phyloP scores from a whole-genome alignment of 2,329 filamentous ascomycete species.

The Colletotrichum horii region DNA sequence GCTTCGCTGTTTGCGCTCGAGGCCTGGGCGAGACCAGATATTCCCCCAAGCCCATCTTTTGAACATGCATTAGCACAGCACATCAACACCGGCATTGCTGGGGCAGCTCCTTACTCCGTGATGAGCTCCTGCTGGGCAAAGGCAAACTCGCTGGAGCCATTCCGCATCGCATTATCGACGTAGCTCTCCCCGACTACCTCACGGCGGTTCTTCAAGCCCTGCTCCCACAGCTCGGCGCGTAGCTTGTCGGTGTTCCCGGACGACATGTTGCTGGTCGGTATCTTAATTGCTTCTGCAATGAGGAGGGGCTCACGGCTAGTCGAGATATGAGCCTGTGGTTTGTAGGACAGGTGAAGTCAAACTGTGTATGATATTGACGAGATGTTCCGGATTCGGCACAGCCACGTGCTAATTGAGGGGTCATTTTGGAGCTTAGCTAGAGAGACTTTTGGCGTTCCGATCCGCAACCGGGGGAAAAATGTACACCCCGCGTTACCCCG shows the following conservation, averaged over 20 bases:
- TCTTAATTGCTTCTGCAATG: not conserved
- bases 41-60: slow-evolving; percentile 59
- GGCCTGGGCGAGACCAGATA: slow-evolving; percentile 66
- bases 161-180: slow-evolving; percentile 59
- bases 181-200: slow-evolving; percentile 64
- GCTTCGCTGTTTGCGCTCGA: slow-evolving; percentile 63
- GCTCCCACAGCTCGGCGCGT: slow-evolving; percentile 55
- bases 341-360: not conserved
- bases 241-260: slow-evolving; percentile 6
- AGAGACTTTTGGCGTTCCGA: not conserved
- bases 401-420: not conserved
- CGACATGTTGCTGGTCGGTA: not conserved
- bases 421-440: not conserved
- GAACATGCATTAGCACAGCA: not conserved
- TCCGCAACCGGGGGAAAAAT: not conserved
- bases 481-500: not conserved
- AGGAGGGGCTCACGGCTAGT: not conserved
- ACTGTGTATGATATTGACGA: not conserved
- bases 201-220: slow-evolving; percentile 63
- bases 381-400: not conserved
- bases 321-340: not conserved
- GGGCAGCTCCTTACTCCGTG: slow-evolving; percentile 49
- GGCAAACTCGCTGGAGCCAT: slow-evolving; percentile 60
- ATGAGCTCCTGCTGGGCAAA: slow-evolving; percentile 65
- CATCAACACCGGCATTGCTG: not conserved